Evolutionary conservation across 2,329 filamentous ascomycete species (phyloP).

Genomic region (Tolypocladium endophyticum): DNA sequence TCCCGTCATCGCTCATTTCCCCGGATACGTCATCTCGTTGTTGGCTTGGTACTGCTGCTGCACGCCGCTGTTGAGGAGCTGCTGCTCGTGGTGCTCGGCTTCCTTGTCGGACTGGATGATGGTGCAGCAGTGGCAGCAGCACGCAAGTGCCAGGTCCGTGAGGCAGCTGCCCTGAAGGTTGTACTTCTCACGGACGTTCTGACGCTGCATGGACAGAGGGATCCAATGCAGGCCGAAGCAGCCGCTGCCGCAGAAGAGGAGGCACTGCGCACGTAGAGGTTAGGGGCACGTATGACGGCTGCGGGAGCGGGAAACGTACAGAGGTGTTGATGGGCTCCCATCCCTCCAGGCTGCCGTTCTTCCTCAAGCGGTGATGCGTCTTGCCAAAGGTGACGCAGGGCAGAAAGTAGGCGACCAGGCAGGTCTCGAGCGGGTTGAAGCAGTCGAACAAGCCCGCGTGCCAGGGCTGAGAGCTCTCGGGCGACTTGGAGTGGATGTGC

Average conservation of each 20-base stretch:
- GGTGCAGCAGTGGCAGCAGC: conserved; percentile 34
- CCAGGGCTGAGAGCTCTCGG: conserved; percentile 27
- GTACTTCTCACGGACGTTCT: conserved; percentile 32
- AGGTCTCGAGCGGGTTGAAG: conserved; percentile 31
- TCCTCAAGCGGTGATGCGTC: conserved; percentile 33
- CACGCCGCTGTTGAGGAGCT: conserved; percentile 3
- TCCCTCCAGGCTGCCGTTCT: conserved; percentile 27
- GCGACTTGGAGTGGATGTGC: conserved; percentile 30
- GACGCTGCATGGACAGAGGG: conserved; percentile 33
- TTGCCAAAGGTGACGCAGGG: conserved; percentile 39
- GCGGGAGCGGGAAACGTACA: conserved; percentile 17
- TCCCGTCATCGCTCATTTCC: background rate
- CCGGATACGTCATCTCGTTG: conserved; percentile 8
- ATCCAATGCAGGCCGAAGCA: conserved; percentile 31
- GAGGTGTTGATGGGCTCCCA: conserved; percentile 36
- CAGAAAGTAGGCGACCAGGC: conserved; percentile 33
- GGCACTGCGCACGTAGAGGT: conserved; percentile 19
- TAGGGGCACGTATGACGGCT: background rate
- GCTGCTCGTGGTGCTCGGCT: conserved; percentile 23
- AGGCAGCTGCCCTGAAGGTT: conserved; percentile 33
- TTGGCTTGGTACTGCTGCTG: conserved; percentile 11
- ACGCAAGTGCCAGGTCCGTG: conserved; percentile 28
- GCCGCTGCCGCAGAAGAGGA: conserved; percentile 29
- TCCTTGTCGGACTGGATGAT: conserved; percentile 39
- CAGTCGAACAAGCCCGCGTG: conserved; percentile 30